Percentiles rank a stretch among this genome's conserved stretches.
Conservation (phyloP, 2,329 filamentous ascomycete genomes). For the Beauveria sp. region DNA sequence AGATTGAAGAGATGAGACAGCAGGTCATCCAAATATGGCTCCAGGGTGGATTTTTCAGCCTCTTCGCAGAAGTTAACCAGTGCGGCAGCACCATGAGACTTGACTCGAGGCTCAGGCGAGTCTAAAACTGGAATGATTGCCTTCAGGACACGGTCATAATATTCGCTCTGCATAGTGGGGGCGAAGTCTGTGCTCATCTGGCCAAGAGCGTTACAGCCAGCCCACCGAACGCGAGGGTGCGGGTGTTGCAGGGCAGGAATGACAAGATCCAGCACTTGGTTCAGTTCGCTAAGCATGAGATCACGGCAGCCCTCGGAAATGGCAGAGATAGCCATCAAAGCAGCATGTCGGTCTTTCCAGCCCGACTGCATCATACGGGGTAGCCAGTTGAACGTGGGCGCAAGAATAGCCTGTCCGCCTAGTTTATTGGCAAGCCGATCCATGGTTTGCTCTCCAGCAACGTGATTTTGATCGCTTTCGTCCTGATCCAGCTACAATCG, state of each 20-base stretch:
- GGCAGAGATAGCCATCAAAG: conserved; percentile 96
- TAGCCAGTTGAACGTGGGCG: conserved; percentile 93
- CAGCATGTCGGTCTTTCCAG: conserved; percentile 93
- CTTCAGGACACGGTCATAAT: conserved; percentile 78
- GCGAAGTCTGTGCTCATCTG: conserved; percentile 99
- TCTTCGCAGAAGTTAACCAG: conserved; percentile 99
- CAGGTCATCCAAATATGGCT: conserved; percentile 87
- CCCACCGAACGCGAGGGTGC: conserved; percentile 92
- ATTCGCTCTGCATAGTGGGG: conserved; percentile 94
- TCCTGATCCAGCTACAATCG: conserved; percentile 70
- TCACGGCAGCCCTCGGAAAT: conserved; percentile 97
- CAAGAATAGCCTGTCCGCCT: conserved; percentile 84
- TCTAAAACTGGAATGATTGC: conserved; percentile 89
- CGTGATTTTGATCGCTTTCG: conserved; percentile 94
- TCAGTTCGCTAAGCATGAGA: conserved; percentile 88
- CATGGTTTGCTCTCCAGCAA: conserved; percentile 97
- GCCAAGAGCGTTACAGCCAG: conserved; percentile 94
- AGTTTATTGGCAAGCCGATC: conserved; percentile 95
- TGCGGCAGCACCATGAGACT: conserved; percentile 94
- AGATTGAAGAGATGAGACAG: conserved; percentile 79
- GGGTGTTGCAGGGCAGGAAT: conserved; percentile 82
- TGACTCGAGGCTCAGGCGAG: conserved; percentile 85
- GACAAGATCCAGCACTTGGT: conserved; percentile 91
- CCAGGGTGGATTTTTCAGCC: conserved; percentile 82
- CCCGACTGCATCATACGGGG: conserved; percentile 95